Evolutionary conservation across 1,139 yeast genomes (phyloP).

Genomic region (Zygosaccharomyces pseudobailii): DNA sequence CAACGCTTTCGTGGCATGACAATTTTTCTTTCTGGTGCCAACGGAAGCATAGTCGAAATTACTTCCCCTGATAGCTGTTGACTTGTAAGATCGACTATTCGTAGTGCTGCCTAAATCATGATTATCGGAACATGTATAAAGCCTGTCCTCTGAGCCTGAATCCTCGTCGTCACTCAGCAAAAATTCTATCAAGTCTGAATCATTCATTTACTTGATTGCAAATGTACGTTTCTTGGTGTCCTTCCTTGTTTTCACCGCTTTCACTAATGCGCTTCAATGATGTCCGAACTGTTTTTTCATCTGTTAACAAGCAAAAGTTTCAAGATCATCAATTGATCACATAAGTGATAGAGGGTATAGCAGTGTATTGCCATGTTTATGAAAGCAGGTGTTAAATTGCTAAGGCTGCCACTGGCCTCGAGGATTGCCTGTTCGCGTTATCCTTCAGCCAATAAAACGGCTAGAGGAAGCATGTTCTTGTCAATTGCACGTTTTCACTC

Average conservation of each 20-base stretch:
- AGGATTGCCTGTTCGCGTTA: background rate
- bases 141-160: background rate
- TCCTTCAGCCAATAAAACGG: background rate
- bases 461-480: background rate
- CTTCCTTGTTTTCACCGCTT: background rate
- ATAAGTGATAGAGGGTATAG: no score
- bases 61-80: background rate
- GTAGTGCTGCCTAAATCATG: background rate
- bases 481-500: background rate
- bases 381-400: background rate
- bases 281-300: background rate
- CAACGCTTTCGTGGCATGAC: background rate
- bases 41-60: background rate
- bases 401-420: background rate
- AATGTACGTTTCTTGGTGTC: background rate
- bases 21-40: background rate
- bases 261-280: background rate
- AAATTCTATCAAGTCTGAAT: constrained; percentile 6
- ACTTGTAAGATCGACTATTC: background rate
- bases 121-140: background rate
- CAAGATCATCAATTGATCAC: no score
- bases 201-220: constrained; percentile 1
- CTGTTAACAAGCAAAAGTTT: background rate
- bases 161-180: constrained; percentile 4
- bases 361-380: background rate